These are phyloP conservation scores for Podaxis sp. DNA, from an alignment of 768 basidiomycete species.

Conservation along the genomic window DNA sequence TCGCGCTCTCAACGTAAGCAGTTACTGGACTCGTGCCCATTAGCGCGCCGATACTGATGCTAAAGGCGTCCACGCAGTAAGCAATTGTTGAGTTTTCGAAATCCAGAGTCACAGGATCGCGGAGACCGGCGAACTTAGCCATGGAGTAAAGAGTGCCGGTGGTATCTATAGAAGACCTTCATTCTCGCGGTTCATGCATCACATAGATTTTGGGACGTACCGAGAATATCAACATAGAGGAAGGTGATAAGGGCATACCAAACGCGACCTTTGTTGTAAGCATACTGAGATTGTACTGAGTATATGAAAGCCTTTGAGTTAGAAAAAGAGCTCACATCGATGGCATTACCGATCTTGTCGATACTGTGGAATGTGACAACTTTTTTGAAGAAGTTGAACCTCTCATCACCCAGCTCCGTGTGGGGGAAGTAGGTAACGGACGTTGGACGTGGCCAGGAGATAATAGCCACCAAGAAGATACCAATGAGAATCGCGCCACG, in stretches of 20 bases:
- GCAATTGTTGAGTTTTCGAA: slow-evolving; percentile 84
- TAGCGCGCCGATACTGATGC: slow-evolving; percentile 78
- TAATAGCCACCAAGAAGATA: slow-evolving; percentile 80
- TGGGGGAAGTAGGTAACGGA: slow-evolving; percentile 82
- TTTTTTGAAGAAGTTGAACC: slow-evolving; percentile 85
- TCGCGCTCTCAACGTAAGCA: slow-evolving; percentile 80
- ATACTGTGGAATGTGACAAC: slow-evolving; percentile 76
- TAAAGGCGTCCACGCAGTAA: slow-evolving; percentile 82
- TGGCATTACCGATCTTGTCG: slow-evolving; percentile 58
- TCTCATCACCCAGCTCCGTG: slow-evolving; percentile 60
- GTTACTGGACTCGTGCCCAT: slow-evolving; percentile 82
- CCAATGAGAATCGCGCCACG: slow-evolving; percentile 83
- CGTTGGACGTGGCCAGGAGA: slow-evolving; percentile 87
- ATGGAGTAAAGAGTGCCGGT: slow-evolving; percentile 84
- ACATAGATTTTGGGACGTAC: slow-evolving; percentile 33
- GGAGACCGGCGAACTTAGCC: slow-evolving; percentile 89
- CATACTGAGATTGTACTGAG: slow-evolving; percentile 18
- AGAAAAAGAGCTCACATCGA: slow-evolving; percentile 50
- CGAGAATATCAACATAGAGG: slow-evolving; percentile 86
- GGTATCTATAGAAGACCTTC: slow-evolving; percentile 24
- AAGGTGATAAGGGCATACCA: slow-evolving; percentile 91
- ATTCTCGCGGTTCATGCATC: slow-evolving; percentile 22
- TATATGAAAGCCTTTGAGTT: background rate
- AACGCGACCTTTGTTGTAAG: slow-evolving; percentile 61
- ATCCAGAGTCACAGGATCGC: slow-evolving; percentile 80